phyloP scores from a whole-genome alignment of 2,329 filamentous ascomycete species.

The Trichoderma sp. region DNA sequence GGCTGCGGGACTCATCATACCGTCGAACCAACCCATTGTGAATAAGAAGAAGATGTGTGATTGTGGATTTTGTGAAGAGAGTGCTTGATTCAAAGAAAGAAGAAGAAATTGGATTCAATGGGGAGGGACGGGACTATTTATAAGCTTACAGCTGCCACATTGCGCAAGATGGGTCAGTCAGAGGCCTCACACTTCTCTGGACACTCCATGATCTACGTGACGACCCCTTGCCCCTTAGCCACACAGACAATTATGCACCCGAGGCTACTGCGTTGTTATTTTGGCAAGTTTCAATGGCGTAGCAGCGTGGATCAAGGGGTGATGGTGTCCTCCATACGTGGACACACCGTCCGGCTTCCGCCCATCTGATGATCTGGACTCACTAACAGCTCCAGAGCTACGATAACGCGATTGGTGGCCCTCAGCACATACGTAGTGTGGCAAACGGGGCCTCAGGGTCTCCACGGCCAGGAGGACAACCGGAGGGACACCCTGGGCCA shows the following conservation, averaged over 20 bases:
- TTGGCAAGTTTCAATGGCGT: slow-evolving; percentile 18
- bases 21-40: slow-evolving; percentile 28
- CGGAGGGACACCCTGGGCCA: not conserved
- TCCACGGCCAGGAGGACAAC: not conserved
- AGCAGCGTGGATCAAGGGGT: slow-evolving; percentile 17
- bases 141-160: slow-evolving; percentile 18
- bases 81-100: slow-evolving; percentile 1
- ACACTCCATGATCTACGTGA: slow-evolving; percentile 10
- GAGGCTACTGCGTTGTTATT: slow-evolving; percentile 14
- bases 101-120: not conserved
- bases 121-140: slow-evolving; percentile 11
- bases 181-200: not conserved
- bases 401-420: slow-evolving; percentile 18
- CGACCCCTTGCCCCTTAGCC: slow-evolving; percentile 3
- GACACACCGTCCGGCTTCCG: slow-evolving; percentile 3
- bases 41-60: slow-evolving; percentile 11
- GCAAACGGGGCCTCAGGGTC: slow-evolving; percentile 9
- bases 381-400: slow-evolving; percentile 9
- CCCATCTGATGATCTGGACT: slow-evolving; percentile 11
- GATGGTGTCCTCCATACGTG: slow-evolving; percentile 6
- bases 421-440: slow-evolving; percentile 17
- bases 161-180: not conserved
- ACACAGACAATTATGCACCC: slow-evolving; percentile 1
- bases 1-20: slow-evolving; percentile 15
- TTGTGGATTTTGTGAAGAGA: not conserved